Base-by-base conservation (phyloP, 768 basidiomycete species). In the Suillus paluster region DNA sequence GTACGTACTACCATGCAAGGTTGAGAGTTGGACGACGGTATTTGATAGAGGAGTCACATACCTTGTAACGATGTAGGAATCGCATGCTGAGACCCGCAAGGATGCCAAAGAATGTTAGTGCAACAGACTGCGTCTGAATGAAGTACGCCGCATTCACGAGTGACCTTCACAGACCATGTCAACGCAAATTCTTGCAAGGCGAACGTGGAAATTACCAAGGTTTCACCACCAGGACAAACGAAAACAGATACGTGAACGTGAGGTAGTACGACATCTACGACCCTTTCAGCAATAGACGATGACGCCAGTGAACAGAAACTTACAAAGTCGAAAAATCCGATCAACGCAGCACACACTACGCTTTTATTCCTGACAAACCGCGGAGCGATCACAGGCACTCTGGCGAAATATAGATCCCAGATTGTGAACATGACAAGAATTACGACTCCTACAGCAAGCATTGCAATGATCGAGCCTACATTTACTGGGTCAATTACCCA, bases 221-320 rank as follows among this genome's bases (percentile, higher is more conserved):
- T 64, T 83, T 82, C 21, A 83, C 81, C 30, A 84, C 76, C 11
- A 83, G 60, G 44, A 89, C 81, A 72, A 86, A 91, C 2, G 87
- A 88, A 77, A 85, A 92, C 19, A 91, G 83, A 69, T 92, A 92
- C 11, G 88, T 86, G 73, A 78, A 88, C 1, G 89, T 87, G 50
- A 93, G 80, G 78, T 84, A 88, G 76, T 84, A 88, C 2, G 86
- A 85, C 67, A 84, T 67, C 86, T 88, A 58, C 7, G 7, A 8
- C 8, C 14, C 33, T 60, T 23, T 25, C 25, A 39, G 9, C 21
- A 30, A 33, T 17, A 14, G 58, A 41, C 19, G 30, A 30, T 23
- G 34, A 62, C 27, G 38, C 14, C 7, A 9, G 25, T 17, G 9
- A 14, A 54, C 15, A 46, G 23, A 46, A 69, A 79, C 63, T 64